phyloP scores from a whole-genome alignment of 176 grass and related monocot genomes.

The Carex littledalei region DNA sequence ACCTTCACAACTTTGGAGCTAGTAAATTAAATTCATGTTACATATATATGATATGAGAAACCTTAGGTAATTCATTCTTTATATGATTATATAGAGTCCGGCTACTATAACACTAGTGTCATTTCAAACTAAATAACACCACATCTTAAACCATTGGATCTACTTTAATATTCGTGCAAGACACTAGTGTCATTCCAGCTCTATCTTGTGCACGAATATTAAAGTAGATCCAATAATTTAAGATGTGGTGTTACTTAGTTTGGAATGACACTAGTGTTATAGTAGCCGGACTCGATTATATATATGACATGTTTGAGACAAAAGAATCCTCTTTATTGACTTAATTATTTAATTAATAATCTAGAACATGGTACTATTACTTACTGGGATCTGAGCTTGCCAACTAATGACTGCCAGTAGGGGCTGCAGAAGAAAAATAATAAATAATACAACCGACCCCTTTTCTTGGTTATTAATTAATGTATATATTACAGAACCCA shows the following conservation, averaged over 20 bases:
- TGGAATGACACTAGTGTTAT: too few species aligned
- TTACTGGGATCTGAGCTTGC: not conserved
- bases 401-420: constrained; percentile 21
- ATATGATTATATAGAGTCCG: not conserved
- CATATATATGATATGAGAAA: not conserved
- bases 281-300: too few species aligned
- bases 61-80: not conserved
- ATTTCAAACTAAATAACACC: too few species aligned
- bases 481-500: not conserved
- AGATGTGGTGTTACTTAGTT: too few species aligned
- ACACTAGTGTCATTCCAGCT: too few species aligned
- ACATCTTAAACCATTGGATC: too few species aligned
- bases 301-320: not conserved
- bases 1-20: not conserved
- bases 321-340: not conserved
- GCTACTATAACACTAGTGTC: too few species aligned
- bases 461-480: not conserved
- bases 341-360: not conserved
- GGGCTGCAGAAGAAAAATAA: not conserved
- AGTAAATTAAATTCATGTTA: not conserved
- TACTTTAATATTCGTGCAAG: too few species aligned
- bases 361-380: not conserved
- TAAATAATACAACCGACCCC: not conserved
- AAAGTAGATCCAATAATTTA: too few species aligned
- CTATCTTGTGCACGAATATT: too few species aligned